phyloP scores from a whole-genome alignment of 2,329 filamentous ascomycete genomes.

The Furcasterigmium furcatum region DNA sequence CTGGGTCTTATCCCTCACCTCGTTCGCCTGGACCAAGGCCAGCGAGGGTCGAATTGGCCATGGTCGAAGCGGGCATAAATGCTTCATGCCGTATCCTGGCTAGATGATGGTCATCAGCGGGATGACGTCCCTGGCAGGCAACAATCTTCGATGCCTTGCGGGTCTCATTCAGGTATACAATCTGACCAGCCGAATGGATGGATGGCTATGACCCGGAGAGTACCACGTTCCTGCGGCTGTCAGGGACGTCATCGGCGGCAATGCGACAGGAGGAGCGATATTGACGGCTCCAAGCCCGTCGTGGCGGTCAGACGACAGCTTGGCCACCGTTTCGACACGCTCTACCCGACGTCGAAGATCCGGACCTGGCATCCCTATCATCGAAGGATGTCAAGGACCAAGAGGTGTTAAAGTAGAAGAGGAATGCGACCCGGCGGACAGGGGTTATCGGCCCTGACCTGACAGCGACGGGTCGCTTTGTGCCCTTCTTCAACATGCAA shows the following conservation, averaged over 20 bases:
- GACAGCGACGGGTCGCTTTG: no score
- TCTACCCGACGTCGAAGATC: constrained; percentile 56
- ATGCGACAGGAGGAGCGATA: constrained; percentile 65
- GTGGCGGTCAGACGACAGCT: constrained; percentile 46
- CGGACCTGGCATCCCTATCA: constrained; percentile 63
- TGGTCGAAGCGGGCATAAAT: constrained; percentile 70
- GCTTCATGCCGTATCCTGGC: constrained; percentile 72
- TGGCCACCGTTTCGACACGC: constrained; percentile 51
- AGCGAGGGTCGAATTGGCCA: constrained; percentile 32
- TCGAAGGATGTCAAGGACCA: no score
- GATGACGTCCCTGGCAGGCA: constrained; percentile 35
- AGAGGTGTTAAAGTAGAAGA: no score
- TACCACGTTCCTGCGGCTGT: constrained; percentile 70
- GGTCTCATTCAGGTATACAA: constrained; percentile 66
- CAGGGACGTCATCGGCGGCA: constrained; percentile 64
- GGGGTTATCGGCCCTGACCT: no score
- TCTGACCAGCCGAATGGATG: constrained; percentile 65
- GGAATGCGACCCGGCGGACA: no score
- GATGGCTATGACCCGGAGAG: constrained; percentile 64
- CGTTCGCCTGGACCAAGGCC: constrained; percentile 72
- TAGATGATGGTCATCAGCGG: constrained; percentile 81
- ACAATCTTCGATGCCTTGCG: constrained; percentile 39
- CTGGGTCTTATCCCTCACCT: constrained; percentile 77
- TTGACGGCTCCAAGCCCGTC: constrained; percentile 59
- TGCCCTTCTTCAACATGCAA: no score